These are phyloP conservation scores for Pontederia paniculata DNA, from an alignment of 176 grass and related monocot genomes.

Conservation along the genomic window DNA sequence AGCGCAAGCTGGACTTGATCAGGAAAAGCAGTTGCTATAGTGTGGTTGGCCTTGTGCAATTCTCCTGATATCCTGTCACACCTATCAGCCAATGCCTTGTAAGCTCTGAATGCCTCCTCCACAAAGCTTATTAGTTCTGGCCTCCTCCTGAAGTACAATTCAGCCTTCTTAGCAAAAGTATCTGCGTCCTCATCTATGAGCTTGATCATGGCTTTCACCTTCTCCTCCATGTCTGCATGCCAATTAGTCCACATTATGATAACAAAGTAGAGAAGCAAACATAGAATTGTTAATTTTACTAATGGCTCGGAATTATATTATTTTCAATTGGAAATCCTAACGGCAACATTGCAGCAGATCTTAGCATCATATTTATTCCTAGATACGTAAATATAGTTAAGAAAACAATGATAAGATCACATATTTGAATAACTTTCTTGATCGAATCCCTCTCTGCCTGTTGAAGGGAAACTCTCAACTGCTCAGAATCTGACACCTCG, in stretches of 20 bases:
- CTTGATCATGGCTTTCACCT: constrained; percentile 56
- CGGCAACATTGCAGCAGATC: too few relatives aligned
- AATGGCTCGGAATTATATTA: background rate
- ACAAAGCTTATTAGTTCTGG: constrained; percentile 43
- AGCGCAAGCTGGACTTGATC: constrained; percentile 69
- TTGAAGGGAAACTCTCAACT: too few relatives aligned
- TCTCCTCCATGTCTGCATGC: constrained; percentile 47
- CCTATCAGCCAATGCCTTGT: constrained; percentile 34
- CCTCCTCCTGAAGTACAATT: constrained; percentile 62
- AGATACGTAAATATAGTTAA: too few relatives aligned
- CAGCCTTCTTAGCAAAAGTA: constrained; percentile 53
- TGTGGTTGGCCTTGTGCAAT: constrained; percentile 95
- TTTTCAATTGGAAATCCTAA: too few relatives aligned
- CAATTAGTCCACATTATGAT: background rate
- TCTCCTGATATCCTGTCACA: constrained; percentile 57
- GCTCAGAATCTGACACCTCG: too few relatives aligned
- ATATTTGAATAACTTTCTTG: too few relatives aligned
- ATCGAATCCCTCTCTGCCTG: too few relatives aligned
- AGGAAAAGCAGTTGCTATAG: constrained; percentile 67
- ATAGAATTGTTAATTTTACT: background rate
- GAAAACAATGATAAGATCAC: too few relatives aligned
- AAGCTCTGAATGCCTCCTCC: constrained; percentile 53
- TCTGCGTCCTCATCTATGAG: constrained; percentile 63
- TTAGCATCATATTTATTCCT: too few relatives aligned
- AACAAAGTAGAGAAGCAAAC: background rate